A percentile compares a stretch with the other conserved stretches of the same genome.
Conservation (phyloP, 129 eudicot species). For the sunflower (Helianthus annuus) region HanXRQr2.0-SUNRISE NC_035442.2:135524673-135525172, state of each 20-base stretch:
- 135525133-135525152: constrained; percentile 71
- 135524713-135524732: constrained; percentile 66
- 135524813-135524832: constrained; percentile 60
- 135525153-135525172: constrained; percentile 71
- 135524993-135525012: constrained; percentile 55
- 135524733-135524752: constrained; percentile 92
- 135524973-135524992: constrained; percentile 85
- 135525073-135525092: constrained; percentile 88
- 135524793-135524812: constrained; percentile 73
- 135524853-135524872: constrained; percentile 71
- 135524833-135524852: constrained; percentile 52
- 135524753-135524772: constrained; percentile 73
- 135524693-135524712: constrained; percentile 95
- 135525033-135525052: constrained; percentile 90
- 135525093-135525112: constrained; percentile 53
- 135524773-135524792: constrained; percentile 86
- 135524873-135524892: constrained; percentile 62
- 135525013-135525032: constrained; percentile 49
- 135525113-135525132: constrained; percentile 64
- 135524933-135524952: constrained; percentile 64
- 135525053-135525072: constrained; percentile 91
- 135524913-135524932: constrained; percentile 61
- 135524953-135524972: constrained; percentile 76
- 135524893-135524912: constrained; percentile 82
- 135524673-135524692: constrained; percentile 72